Evolutionary conservation across 2,329 filamentous ascomycete genomes (phyloP).

Genomic region (Ophiocordyceps robertsii): DNA sequence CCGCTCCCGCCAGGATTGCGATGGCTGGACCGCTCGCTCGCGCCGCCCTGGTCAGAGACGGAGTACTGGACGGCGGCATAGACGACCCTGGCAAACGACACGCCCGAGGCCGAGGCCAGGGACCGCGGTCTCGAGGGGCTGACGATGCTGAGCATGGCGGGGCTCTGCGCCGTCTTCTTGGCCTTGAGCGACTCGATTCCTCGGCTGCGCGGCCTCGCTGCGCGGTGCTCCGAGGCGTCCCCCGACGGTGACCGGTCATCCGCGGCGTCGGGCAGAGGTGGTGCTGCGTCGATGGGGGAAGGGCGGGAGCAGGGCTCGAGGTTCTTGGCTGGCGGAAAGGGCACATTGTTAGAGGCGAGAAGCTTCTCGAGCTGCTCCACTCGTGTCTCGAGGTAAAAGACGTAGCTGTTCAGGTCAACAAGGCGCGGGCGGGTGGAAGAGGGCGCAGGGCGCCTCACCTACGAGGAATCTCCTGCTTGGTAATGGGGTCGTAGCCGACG

Average conservation of each 20-base stretch:
- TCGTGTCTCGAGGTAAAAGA: slow-evolving; percentile 85
- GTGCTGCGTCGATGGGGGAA: slow-evolving; percentile 19
- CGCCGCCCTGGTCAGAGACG: slow-evolving; percentile 45
- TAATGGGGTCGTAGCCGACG: slow-evolving; percentile 92
- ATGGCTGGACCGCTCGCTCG: slow-evolving; percentile 10
- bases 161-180: slow-evolving; percentile 19
- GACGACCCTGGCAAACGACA: slow-evolving; percentile 88
- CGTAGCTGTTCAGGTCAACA: slow-evolving; percentile 47
- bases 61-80: slow-evolving; percentile 80
- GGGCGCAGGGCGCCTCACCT: slow-evolving; percentile 41
- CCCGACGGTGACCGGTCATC: slow-evolving; percentile 22
- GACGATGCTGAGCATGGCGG: slow-evolving; percentile 59
- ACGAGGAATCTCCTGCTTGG: slow-evolving; percentile 86
- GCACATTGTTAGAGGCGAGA: slow-evolving; percentile 53
- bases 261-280: slow-evolving; percentile 16
- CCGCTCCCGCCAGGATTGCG: slow-evolving; percentile 26
- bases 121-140: slow-evolving; percentile 68
- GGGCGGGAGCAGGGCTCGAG: slow-evolving; percentile 51
- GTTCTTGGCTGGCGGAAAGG: slow-evolving; percentile 56
- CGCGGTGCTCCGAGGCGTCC: slow-evolving; percentile 9
- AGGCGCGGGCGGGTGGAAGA: slow-evolving; percentile 6
- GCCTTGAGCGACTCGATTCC: slow-evolving; percentile 18
- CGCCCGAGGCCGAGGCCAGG: slow-evolving; percentile 74
- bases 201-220: slow-evolving; percentile 14
- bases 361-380: slow-evolving; percentile 72